Base-by-base conservation (phyloP, 805 yeast species). In the Yarrowia bubula region DNA sequence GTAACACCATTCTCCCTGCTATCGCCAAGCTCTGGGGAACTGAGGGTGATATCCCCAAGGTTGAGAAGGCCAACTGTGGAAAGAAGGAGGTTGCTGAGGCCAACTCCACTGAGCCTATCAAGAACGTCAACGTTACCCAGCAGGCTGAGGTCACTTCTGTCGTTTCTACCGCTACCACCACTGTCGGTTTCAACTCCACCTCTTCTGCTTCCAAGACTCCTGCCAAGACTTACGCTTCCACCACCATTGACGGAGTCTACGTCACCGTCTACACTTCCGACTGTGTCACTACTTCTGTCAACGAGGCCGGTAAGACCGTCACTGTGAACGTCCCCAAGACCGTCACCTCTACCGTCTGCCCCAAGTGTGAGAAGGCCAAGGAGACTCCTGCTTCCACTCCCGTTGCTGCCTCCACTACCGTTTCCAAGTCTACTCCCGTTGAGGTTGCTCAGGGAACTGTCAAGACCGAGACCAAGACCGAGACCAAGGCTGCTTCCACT, bases 1-100 rank as follows among this genome's bases (percentile, higher is more conserved):
- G 63, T 15, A 57, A 57, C 50, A 41, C 39, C 31, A 57, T 57
- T 35, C 33, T 57, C 14, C 63, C 63, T 32, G 32, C 39, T 11
- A 57, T 57, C n/a, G 63, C 63, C 39, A 28, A 57, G 43, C 41
- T 42, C 14, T 57, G 63, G 63, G 50, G 43, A 2, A 7, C 31
- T 10, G 55, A 48, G 31, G 41, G 8, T 5, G 55, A 48, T 9
- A 35, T 48, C n/a, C 55, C 55, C 55, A 35, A 35, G 41, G 18
- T 48, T 7, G 15, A 5, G 13, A 48, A 48, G 41, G 28, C 41
- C 39, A n/a, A 48, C 41, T 48, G 55, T 18, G 55, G 55, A 11
- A 48, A 48, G 55, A 4, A 43, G 15, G 17, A n/a, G 10, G 37
- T 15, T 9, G 18, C 22, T 32, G 33, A 47, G 53, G 13, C 39